These are phyloP conservation scores for Colletotrichum caudatum DNA, from an alignment of 2,329 filamentous ascomycete genomes.

Conservation along the genomic window DNA sequence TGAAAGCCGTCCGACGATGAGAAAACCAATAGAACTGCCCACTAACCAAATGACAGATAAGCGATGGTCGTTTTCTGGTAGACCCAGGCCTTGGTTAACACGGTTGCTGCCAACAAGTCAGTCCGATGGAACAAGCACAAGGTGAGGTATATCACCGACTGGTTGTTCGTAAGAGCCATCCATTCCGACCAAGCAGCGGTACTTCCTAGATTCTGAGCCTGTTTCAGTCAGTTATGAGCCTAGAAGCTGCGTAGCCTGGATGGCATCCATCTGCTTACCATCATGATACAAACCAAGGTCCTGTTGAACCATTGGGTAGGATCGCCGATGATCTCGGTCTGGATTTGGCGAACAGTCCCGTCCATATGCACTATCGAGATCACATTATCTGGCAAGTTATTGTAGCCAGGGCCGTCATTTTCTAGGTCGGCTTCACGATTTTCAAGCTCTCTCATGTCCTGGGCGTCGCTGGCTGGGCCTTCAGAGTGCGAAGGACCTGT, in stretches of 20 bases:
- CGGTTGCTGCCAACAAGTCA: constrained; percentile 43
- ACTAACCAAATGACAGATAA: too few species aligned
- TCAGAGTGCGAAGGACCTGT: too few species aligned
- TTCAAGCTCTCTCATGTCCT: neutral
- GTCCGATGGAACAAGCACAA: neutral
- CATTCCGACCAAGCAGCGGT: constrained; percentile 50
- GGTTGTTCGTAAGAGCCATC: constrained; percentile 52
- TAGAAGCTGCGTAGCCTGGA: neutral
- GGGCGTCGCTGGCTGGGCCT: too few species aligned
- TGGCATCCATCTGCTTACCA: neutral
- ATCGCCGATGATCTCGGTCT: neutral
- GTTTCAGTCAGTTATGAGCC: neutral
- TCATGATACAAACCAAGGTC: neutral
- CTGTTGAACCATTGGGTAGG: neutral
- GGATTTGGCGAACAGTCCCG: neutral
- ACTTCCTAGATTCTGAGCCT: constrained; percentile 4
- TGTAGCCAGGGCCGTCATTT: too few species aligned
- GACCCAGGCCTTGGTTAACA: constrained; percentile 51
- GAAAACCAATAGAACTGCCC: too few species aligned
- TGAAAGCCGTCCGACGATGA: constrained; percentile 30
- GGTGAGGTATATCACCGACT: constrained; percentile 43
- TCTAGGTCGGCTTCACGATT: too few species aligned
- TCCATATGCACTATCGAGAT: neutral
- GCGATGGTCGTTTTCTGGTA: constrained; percentile 49
- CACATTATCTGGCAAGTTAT: neutral